Evolutionary conservation across 169 alveolate genomes (phyloP).

Genomic region (Amoebophrya sp.): DNA sequence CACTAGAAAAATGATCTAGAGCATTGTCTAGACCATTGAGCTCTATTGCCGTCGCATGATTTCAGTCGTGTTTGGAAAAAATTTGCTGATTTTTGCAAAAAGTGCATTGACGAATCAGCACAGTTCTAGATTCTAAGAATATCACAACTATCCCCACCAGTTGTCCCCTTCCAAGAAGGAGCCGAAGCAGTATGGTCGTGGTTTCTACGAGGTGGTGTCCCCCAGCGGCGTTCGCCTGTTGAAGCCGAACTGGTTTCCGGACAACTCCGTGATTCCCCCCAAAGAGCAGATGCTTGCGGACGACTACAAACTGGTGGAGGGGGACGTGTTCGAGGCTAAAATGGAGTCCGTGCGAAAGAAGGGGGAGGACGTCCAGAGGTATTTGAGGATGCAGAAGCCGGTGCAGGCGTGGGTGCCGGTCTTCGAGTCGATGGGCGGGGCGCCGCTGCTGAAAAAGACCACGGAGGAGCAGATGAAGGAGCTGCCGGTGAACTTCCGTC

Average conservation of each 20-base stretch:
- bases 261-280: background rate
- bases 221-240: background rate
- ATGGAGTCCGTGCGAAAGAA: background rate
- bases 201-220: background rate
- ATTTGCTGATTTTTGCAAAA: background rate
- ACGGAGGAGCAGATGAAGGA: background rate
- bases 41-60: no score
- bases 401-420: background rate
- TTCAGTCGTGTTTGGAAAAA: no score
- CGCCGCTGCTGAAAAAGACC: background rate
- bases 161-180: background rate
- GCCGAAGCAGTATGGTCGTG: background rate
- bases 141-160: no score
- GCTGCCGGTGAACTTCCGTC: background rate
- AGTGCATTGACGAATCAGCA: no score
- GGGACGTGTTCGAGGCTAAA: background rate
- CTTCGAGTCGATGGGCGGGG: background rate
- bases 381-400: background rate
- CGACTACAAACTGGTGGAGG: no score
- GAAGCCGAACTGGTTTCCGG: background rate
- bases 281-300: no score
- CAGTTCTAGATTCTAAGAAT: no score
- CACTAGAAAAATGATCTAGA: no score
- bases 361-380: background rate
- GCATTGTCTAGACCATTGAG: no score